Percentiles rank a stretch among this genome's conserved stretches.
phyloP scores from a whole-genome alignment of 139 green algal species.

The Yamagishiella unicocca region DNA sequence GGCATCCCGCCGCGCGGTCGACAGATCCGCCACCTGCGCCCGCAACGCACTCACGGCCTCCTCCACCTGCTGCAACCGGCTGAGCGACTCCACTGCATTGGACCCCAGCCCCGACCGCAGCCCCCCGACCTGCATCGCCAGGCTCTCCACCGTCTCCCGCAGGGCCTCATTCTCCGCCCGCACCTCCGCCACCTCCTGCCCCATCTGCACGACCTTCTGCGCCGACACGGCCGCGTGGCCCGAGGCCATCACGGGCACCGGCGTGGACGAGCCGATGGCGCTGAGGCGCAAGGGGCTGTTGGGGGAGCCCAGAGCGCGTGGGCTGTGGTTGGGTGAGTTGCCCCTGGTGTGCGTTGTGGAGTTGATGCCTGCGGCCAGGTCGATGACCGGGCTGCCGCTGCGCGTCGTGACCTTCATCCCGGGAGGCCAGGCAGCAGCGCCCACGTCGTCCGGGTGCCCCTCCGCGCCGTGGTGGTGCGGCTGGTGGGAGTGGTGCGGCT shows the following conservation, averaged over 20 bases:
- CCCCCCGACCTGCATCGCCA: conserved; percentile 2
- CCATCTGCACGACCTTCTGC: conserved; percentile 14
- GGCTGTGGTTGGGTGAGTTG: not conserved
- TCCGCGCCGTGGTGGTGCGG: not conserved
- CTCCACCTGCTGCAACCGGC: conserved; percentile 28
- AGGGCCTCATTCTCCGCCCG: conserved; percentile 29
- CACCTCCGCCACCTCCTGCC: conserved; percentile 11
- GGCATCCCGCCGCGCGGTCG: not conserved
- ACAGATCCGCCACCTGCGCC: conserved; percentile 28
- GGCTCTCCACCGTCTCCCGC: not conserved
- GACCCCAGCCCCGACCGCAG: not conserved
- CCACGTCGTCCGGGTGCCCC: not conserved
- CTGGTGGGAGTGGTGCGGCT: not conserved
- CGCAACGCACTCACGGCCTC: not conserved
- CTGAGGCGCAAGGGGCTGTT: conserved; percentile 2
- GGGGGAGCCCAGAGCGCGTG: not conserved
- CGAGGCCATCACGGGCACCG: not conserved
- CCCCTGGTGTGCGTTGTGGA: not conserved
- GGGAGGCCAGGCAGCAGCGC: not conserved
- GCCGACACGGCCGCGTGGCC: not conserved
- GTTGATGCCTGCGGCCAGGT: not conserved
- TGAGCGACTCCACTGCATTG: conserved; percentile 20
- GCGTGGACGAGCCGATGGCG: not conserved
- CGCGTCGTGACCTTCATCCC: not conserved
- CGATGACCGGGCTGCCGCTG: not conserved